Evolutionary conservation across 495 filamentous ascomycete species (phyloP), one percentile per base, ranked within the genome.

Genomic region (Thermothielavioides terrestris): DNA sequence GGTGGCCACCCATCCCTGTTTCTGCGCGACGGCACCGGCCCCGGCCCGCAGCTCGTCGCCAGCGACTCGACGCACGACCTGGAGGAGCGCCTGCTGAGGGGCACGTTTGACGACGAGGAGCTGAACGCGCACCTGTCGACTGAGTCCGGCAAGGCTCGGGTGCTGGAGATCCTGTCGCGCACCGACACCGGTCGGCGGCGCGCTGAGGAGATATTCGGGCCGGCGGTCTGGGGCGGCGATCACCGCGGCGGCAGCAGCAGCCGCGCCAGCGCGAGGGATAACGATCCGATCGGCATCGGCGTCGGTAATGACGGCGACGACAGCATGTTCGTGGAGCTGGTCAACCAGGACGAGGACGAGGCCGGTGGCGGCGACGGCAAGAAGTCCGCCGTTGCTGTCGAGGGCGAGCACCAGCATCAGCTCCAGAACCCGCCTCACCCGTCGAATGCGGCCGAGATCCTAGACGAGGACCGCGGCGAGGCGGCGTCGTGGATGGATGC

Each of bases 321-420:
- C 46, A 70, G 67, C 58, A 76, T 79, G 71, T 79, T 77, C 54
- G 61, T 69, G 30, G 76, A 77, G 26, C 52, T 78, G 12, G 74
- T 72, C 0, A 71, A 77, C 43, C 61, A 71, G 17, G 73, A 74
- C 23, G 73, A 77, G 26, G 72, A 73, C n/a, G 71, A 72, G 0
- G 63, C 71, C 5, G 32, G 47, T 3, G 50, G 54, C 7, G 40
- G 54, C 7, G 40, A 51, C n/a, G 28, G 40, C 8, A 57, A 52
- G 38, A 40, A 21, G 20, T n/a, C n/a, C n/a, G 36, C 6, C n/a
- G 40, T 30, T 11, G 43, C 8, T 14, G n/a, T 28, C 27, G 10
- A 46, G 35, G 42, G 45, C 39, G 47, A 25, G 14, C 46, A 42
- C 23, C 37, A 46, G 1, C 26, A 37, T 8, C 44, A 34, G 31